A percentile compares a stretch with the other conserved stretches of the same genome.
Evolutionary conservation across 129 eudicot genomes (phyloP).

Genomic region (Kitagawia praeruptora): DNA sequence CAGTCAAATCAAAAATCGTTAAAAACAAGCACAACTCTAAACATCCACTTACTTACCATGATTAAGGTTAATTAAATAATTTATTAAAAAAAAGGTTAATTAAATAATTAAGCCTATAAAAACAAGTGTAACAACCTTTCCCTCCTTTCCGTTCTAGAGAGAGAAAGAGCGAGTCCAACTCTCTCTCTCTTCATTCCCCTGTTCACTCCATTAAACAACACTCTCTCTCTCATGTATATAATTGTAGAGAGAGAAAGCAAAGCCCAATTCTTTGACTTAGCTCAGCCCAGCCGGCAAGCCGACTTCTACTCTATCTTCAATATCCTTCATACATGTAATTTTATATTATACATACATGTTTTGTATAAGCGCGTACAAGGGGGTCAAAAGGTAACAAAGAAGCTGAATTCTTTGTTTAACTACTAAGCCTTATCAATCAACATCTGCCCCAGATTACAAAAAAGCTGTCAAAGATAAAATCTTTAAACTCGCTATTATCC

Average conservation of each 20-base stretch:
- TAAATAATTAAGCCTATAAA: neutral
- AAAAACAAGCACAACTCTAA: neutral
- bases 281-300: slow-evolving; percentile 15
- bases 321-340: neutral
- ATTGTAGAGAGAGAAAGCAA: neutral
- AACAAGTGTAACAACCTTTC: neutral
- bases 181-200: neutral
- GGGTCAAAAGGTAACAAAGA: slow-evolving; percentile 7
- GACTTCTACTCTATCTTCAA: neutral
- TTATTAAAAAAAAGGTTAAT: neutral
- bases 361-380: slow-evolving; percentile 4
- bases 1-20: neutral
- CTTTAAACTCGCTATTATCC: neutral
- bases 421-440: slow-evolving; percentile 1
- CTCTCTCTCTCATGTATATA: neutral
- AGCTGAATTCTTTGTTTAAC: slow-evolving; percentile 1
- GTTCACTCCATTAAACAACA: neutral
- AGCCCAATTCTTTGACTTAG: neutral
- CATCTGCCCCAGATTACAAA: neutral
- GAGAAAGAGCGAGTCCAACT: slow-evolving; percentile 3
- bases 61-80: neutral
- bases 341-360: neutral
- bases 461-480: slow-evolving; percentile 6
- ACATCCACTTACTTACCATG: neutral
- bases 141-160: neutral